A percentile compares a stretch with the other conserved stretches of the same genome.
Conservation (phyloP, 2,329 filamentous ascomycete species). For the Cercospora citrullina region DNA sequence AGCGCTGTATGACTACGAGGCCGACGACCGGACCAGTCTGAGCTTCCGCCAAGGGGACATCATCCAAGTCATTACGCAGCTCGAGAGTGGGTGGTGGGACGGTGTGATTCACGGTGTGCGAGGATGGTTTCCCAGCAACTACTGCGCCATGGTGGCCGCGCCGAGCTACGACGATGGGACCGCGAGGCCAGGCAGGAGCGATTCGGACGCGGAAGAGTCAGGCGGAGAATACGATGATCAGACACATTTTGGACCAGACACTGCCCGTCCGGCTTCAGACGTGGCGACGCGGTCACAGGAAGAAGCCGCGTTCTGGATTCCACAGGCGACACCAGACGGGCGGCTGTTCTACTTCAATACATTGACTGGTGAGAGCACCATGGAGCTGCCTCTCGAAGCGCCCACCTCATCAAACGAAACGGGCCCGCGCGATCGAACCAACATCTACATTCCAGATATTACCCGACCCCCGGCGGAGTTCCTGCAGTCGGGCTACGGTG, state of each 20-base stretch:
- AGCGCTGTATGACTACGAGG: constrained; percentile 96
- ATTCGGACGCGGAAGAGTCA: constrained; percentile 54
- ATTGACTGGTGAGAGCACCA: constrained; percentile 89
- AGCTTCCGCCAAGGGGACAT: constrained; percentile 97
- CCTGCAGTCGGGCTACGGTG: constrained; percentile 71
- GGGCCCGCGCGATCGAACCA: constrained; percentile 84
- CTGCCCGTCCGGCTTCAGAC: constrained; percentile 50
- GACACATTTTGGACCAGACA: constrained; percentile 61
- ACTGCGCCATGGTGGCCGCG: constrained; percentile 82
- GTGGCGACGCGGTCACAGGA: constrained; percentile 55
- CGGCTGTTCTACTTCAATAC: constrained; percentile 98
- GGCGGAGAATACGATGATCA: constrained; percentile 63
- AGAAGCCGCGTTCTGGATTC: constrained; percentile 96
- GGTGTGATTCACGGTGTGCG: constrained; percentile 94
- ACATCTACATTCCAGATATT: constrained; percentile 83
- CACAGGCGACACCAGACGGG: constrained; percentile 91
- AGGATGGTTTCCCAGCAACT: constrained; percentile 99
- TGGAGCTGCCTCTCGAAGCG: constrained; percentile 91
- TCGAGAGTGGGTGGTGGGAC: constrained; percentile 99
- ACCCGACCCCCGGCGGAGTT: constrained; percentile 87
- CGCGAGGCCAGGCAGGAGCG: constrained; percentile 56
- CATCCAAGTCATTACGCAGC: constrained; percentile 96
- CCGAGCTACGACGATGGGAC: constrained; percentile 69
- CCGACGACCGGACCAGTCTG: constrained; percentile 92
- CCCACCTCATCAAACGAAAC: constrained; percentile 77